Evolutionary conservation across 441 rosid genomes (phyloP).

Genomic region (Raphanus hybrid): DNA sequence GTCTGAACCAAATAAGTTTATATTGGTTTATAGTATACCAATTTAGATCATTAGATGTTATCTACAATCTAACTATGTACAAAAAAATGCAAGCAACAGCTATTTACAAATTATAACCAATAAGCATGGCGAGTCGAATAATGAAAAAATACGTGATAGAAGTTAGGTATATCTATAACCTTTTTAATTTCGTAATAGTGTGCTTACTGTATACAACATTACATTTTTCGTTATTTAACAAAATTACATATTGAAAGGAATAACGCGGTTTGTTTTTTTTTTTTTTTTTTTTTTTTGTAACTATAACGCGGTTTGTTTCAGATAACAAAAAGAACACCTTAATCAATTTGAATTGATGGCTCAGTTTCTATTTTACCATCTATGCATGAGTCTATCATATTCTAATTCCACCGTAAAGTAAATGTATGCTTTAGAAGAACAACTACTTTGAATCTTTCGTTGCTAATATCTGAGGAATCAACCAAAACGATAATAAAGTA

Average conservation of each 20-base stretch:
- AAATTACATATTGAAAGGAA: not conserved
- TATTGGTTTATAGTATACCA: not conserved
- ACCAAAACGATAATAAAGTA: slow-evolving; percentile 12
- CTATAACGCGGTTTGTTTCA: not conserved
- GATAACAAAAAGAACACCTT: not conserved
- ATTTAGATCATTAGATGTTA: not conserved
- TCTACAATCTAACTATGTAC: not conserved
- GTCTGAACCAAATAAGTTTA: not conserved
- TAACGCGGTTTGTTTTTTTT: not conserved
- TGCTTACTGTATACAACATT: not conserved
- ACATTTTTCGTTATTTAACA: not conserved
- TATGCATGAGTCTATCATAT: not conserved
- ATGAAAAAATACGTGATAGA: not conserved
- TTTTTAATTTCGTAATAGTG: not conserved
- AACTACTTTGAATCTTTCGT: not conserved
- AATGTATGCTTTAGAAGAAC: not conserved
- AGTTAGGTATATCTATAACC: not conserved
- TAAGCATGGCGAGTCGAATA: not conserved
- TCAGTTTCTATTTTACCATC: not conserved
- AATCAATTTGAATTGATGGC: not conserved
- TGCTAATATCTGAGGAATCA: slow-evolving; percentile 24
- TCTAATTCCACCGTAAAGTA: not conserved
- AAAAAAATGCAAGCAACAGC: not conserved
- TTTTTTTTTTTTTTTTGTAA: too few species aligned
- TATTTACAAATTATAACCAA: not conserved